Evolutionary conservation across 768 basidiomycete species (phyloP).

Genomic region (Termitomyces sp.): DNA sequence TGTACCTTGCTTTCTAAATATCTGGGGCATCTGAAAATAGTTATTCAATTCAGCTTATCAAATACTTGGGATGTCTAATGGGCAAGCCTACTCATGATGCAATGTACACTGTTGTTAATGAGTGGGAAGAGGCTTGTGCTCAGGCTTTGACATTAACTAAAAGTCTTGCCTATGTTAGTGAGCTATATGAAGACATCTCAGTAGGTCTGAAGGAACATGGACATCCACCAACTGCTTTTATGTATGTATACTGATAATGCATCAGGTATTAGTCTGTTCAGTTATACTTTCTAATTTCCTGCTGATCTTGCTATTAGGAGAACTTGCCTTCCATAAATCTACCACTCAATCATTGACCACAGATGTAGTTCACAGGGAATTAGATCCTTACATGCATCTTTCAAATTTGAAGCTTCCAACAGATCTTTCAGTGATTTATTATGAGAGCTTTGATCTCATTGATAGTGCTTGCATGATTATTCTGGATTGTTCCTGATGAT

Average conservation of each 20-base stretch:
- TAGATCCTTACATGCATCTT: background rate
- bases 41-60: no score
- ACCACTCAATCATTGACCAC: background rate
- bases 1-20: no score
- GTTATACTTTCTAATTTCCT: no score
- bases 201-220: background rate
- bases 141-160: slow-evolving; percentile 3
- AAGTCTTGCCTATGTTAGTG: slow-evolving; percentile 3
- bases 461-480: slow-evolving; percentile 2
- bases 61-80: no score
- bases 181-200: slow-evolving; percentile 2
- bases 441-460: slow-evolving; percentile 1
- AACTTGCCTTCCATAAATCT: slow-evolving; percentile 5
- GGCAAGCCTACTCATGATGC: slow-evolving; percentile 1
- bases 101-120: background rate
- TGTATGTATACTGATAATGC: slow-evolving; percentile 4
- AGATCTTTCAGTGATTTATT: no score
- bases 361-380: background rate
- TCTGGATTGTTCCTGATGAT: no score
- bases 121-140: background rate
- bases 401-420: no score
- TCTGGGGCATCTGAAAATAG: no score
- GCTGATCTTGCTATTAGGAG: background rate
- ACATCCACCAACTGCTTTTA: background rate
- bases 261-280: background rate